Conservation (phyloP, 345 rosid genomes). For the Garcia nutans region DNA sequence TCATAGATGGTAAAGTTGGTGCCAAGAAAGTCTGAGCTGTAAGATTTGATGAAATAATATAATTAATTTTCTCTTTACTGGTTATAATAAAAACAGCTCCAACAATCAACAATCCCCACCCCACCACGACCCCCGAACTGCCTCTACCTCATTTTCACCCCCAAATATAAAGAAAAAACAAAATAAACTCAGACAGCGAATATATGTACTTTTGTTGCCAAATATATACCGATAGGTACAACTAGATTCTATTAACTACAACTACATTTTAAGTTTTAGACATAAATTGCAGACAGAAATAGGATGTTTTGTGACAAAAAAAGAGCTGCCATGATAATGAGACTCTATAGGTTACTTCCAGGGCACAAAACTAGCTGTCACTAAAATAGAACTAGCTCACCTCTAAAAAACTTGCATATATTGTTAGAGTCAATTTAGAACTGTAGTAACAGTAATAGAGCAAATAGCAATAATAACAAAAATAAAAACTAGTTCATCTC, state of each 20-base stretch:
- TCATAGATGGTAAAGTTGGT: constrained; percentile 90
- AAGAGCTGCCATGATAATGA: too few species aligned
- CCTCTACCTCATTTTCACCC: neutral
- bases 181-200: neutral
- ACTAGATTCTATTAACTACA: neutral
- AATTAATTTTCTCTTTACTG: neutral
- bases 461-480: neutral
- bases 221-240: neutral
- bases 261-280: neutral
- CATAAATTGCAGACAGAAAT: neutral
- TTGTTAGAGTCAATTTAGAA: too few species aligned
- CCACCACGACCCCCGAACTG: too few species aligned
- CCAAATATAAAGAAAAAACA: neutral
- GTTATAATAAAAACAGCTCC: neutral
- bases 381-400: too few species aligned
- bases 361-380: too few species aligned
- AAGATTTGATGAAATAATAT: constrained; percentile 1
- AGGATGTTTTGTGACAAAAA: too few species aligned
- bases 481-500: neutral
- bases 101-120: neutral
- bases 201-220: neutral
- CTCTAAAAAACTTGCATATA: too few species aligned
- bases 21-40: constrained; percentile 95
- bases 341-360: too few species aligned
- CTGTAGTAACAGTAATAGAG: neutral